A percentile compares a stretch with the other conserved stretches of the same genome.
Conservation (phyloP, 2,329 filamentous ascomycete genomes). For the Aureobasidium sp. region DNA sequence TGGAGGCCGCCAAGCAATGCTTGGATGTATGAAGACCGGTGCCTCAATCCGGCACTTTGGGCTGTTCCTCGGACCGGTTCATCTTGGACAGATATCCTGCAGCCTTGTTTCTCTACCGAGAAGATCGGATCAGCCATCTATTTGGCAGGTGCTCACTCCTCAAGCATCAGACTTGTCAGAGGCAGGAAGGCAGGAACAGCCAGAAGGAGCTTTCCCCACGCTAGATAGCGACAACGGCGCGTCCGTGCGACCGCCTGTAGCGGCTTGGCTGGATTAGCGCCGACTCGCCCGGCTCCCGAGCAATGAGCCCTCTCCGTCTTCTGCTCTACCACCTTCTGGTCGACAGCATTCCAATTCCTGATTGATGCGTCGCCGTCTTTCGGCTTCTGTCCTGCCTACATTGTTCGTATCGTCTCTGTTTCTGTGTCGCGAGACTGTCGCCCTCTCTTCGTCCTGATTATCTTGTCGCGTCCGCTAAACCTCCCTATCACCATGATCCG, state of each 20-base stretch:
- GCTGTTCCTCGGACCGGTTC: no score
- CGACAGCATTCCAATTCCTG: slow-evolving; percentile 7
- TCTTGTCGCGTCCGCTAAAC: slow-evolving; percentile 21
- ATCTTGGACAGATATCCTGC: no score
- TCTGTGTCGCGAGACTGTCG: slow-evolving; percentile 2
- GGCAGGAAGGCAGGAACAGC: no score
- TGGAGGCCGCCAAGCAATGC: no score
- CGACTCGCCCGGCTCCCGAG: not conserved
- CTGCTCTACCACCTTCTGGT: not conserved
- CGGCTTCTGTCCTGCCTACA: slow-evolving; percentile 10
- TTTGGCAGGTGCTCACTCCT: no score
- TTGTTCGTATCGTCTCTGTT: slow-evolving; percentile 20
- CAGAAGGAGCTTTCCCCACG: slow-evolving; percentile 2
- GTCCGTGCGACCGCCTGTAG: not conserved
- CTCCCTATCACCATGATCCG: slow-evolving; percentile 22
- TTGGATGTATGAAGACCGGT: no score
- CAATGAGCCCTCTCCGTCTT: not conserved
- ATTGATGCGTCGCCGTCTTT: slow-evolving; percentile 11
- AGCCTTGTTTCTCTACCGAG: no score
- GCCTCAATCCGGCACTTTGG: no score
- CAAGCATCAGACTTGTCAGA: no score
- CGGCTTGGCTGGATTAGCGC: slow-evolving; percentile 4
- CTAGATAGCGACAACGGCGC: not conserved
- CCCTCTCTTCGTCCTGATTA: slow-evolving; percentile 8
- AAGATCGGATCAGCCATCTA: no score